Evolutionary conservation across 2,329 filamentous ascomycete genomes (phyloP), one percentile per base, ranked within the genome.

Genomic region (Raffaelea ambrosiae): DNA sequence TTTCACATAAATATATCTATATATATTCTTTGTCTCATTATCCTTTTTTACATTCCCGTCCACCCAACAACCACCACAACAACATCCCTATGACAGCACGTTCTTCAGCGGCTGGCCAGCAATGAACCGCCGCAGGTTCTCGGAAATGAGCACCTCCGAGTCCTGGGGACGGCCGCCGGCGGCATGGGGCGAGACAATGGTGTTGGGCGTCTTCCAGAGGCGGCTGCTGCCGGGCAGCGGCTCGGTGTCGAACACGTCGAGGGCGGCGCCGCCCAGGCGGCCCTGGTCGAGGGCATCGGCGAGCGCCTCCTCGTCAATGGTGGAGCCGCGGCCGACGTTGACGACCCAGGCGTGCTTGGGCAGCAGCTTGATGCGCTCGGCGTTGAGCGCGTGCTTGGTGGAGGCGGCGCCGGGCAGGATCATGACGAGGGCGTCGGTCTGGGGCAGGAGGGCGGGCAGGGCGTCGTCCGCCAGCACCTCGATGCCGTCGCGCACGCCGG

Each of bases 111-210:
- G 58, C 66, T 83, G 78, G 1, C 72, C 72, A 1, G 79, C 79
- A 53, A 80, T 53, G 57, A 82, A 79, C 53, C 72, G 66, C 53
- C 78, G 67, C 62, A 84, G 54, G 54, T 84, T 84, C 49, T 78
- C 71, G 38, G 75, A 73, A 52, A 83, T 80, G 57, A 84, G 61
- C 5, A 55, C 68, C 66, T 83, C 79, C 0, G 73, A 68, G 4
- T 73, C 78, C 61, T 81, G 77, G 4, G 81, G 81, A 50, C 81
- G 61, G 0, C 78, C 78, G 3, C 78, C 78, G 0, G 77, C 78
- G 1, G 77, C 55, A 31, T 58, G 56, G 21, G 56, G 56, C 44
- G 55, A 57, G 20, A 58, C 47, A 13, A 58, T 21, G 16, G 53
- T 22, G 48, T 58, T 58, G 47, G 54, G 54, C 43, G 55, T 42